Conservation (phyloP, 1,284 basidiomycete genomes). For the Cryptococcus hybrid region DNA sequence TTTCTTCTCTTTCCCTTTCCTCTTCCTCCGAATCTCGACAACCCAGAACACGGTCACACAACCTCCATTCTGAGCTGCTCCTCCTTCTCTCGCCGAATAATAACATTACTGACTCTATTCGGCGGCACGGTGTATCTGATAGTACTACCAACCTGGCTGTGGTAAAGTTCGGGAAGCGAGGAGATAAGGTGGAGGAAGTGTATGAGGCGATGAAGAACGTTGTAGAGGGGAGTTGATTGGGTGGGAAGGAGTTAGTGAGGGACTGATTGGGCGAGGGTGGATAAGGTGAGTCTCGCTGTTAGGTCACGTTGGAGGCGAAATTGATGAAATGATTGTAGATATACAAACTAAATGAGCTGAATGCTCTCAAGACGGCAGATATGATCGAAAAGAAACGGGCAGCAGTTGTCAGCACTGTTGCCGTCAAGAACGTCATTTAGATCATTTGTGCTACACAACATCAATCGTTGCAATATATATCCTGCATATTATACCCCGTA, state of each 20-base stretch:
- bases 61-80: slow-evolving; percentile 72
- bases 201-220: slow-evolving; percentile 53
- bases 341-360: slow-evolving; percentile 65
- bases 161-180: slow-evolving; percentile 62
- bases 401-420: slow-evolving; percentile 70
- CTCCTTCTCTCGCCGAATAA: slow-evolving; percentile 79
- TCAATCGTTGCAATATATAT: too few relatives aligned
- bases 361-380: slow-evolving; percentile 36
- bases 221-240: slow-evolving; percentile 22
- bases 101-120: slow-evolving; percentile 83
- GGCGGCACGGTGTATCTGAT: slow-evolving; percentile 76
- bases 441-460: not conserved
- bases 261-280: slow-evolving; percentile 65
- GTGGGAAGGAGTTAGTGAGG: slow-evolving; percentile 16
- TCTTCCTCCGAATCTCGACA: slow-evolving; percentile 1
- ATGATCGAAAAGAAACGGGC: slow-evolving; percentile 57
- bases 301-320: not conserved
- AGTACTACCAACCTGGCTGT: slow-evolving; percentile 66
- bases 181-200: slow-evolving; percentile 23
- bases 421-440: slow-evolving; percentile 69
- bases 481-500: too few relatives aligned
- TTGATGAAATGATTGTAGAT: slow-evolving; percentile 54
- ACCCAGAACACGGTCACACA: slow-evolving; percentile 39
- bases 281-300: slow-evolving; percentile 63
- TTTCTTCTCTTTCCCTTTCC: not conserved